Base-by-base conservation (phyloP, 805 yeast species). In the Yarrowia sp. region DNA sequence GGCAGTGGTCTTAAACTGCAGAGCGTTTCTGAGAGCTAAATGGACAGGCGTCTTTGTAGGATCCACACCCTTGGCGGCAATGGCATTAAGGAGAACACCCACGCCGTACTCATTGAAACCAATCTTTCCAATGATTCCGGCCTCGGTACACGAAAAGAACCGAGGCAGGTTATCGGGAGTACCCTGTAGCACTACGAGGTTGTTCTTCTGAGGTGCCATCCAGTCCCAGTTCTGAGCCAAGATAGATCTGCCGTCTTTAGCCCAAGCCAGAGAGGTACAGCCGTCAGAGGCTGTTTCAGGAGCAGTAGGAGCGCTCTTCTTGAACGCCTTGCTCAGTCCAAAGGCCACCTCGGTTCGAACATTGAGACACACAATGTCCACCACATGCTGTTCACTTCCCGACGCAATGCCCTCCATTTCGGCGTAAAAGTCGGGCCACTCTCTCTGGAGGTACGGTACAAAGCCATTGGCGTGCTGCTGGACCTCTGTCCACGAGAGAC, bases 141-240 rank as follows among this genome's bases (percentile, higher is more conserved):
- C 80, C 63, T 78, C 80, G 2, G 78, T 77, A 63, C 77, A 71
- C 40, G 76, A 72, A 43, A 72, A 71, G 44, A 76, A 71, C 43
- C 71, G 56, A 4, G 78, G 78, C 46, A 72, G 72, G 17, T 72
- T 73, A 8, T 44, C 52, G 8, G 72, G 72, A 14, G 70, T 69
- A n/a, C 76, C 72, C 42, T 74, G 72, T 39, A 78, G 72, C 15
- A 75, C 70, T 9, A 78, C 70, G 38, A 77, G 68, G 43, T 73
- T 74, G n/a, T 71, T 70, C 42, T 68, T 66, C 68, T 77, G 75
- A 47, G 68, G 73, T 1, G 70, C 69, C 66, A 74, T 72, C 83
- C 83, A 80, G 70, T 80, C 83, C 83, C 83, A 80, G 69, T 79
- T 80, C 71, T 80, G 83, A 33, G 69, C 78, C 72, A 70, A 74